Evolutionary conservation across 495 filamentous ascomycete genomes (phyloP).

Genomic region (Saxophila tyrrhenica): DNA sequence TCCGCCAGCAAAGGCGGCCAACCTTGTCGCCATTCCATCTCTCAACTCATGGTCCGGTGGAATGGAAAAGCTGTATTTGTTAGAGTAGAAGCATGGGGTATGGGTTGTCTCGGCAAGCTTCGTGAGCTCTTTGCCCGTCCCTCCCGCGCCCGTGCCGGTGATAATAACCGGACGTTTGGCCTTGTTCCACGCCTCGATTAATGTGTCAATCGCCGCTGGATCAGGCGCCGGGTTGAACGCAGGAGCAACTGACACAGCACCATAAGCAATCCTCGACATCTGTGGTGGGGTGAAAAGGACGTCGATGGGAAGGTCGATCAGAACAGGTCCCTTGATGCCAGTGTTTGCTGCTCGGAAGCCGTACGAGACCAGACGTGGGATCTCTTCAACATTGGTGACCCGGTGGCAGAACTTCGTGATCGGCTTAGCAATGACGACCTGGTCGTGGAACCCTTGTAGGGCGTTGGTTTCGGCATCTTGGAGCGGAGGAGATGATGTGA

Average conservation of each 20-base stretch:
- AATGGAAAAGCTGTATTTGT: constrained; percentile 15
- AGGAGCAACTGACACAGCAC: constrained; percentile 13
- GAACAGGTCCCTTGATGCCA: constrained; percentile 12
- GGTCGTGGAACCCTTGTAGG: constrained; percentile 22
- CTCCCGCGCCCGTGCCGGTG: constrained; percentile 15
- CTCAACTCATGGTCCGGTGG: constrained; percentile 14
- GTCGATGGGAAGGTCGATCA: constrained; percentile 25
- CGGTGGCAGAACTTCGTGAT: constrained; percentile 23
- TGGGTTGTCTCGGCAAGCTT: constrained; percentile 13
- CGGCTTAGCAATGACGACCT: constrained; percentile 21
- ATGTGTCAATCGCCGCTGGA: constrained; percentile 11
- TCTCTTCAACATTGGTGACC: constrained; percentile 23
- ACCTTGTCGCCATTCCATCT: constrained; percentile 7
- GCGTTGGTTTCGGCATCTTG: constrained; percentile 23
- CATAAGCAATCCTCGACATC: constrained; percentile 14
- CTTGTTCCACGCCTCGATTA: constrained; percentile 7
- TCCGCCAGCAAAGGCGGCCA: constrained; percentile 11
- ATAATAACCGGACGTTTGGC: constrained; percentile 20
- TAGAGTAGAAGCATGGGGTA: constrained; percentile 21
- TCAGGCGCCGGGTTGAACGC: constrained; percentile 14
- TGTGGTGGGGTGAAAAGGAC: constrained; percentile 20
- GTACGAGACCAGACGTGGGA: constrained; percentile 18
- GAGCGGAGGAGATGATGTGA: constrained; percentile 20
- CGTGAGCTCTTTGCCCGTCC: constrained; percentile 5
- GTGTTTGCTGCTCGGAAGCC: constrained; percentile 16